These are phyloP conservation scores for Cunninghamia lanceolata DNA, from an alignment of 75 land plant genomes.

Conservation along the genomic window DNA sequence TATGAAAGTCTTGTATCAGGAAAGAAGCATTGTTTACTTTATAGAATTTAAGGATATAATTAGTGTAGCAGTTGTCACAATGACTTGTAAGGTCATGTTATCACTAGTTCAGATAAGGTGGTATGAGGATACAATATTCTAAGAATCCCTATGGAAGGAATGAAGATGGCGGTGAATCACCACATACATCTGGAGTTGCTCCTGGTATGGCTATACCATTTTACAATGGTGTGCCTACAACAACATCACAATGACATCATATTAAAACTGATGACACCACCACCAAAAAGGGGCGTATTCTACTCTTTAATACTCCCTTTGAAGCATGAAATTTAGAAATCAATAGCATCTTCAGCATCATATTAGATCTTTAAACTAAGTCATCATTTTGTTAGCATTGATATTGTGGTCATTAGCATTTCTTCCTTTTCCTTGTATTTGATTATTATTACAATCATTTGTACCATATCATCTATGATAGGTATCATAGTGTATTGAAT, in stretches of 20 bases:
- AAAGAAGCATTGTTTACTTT: conserved; percentile 93
- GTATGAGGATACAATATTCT: conserved; percentile 97
- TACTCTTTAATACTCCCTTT: conserved; percentile 11
- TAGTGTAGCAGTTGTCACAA: conserved; percentile 81
- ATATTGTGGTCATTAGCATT: conserved; percentile 5
- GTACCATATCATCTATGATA: conserved; percentile 10
- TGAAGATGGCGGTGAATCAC: conserved; percentile 17
- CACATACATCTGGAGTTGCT: conserved; percentile 7
- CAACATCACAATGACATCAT: not conserved
- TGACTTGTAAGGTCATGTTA: conserved; percentile 90
- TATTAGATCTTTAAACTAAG: conserved; percentile 12
- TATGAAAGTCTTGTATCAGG: conserved; percentile 96
- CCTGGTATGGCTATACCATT: conserved; percentile 14
- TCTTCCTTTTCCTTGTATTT: conserved; percentile 5
- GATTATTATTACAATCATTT: conserved; percentile 8
- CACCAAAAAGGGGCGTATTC: conserved; percentile 19
- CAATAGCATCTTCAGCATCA: conserved; percentile 18
- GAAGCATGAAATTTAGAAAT: conserved; percentile 10
- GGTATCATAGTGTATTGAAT: not conserved
- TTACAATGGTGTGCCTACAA: conserved; percentile 9
- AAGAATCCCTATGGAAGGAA: conserved; percentile 53
- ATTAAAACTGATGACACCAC: not conserved
- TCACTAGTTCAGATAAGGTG: conserved; percentile 93
- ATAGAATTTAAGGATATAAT: conserved; percentile 99
- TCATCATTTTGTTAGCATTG: conserved; percentile 10